Conservation (phyloP, 2,329 filamentous ascomycete genomes). For the Neofusicoccum umdonicola region DNA sequence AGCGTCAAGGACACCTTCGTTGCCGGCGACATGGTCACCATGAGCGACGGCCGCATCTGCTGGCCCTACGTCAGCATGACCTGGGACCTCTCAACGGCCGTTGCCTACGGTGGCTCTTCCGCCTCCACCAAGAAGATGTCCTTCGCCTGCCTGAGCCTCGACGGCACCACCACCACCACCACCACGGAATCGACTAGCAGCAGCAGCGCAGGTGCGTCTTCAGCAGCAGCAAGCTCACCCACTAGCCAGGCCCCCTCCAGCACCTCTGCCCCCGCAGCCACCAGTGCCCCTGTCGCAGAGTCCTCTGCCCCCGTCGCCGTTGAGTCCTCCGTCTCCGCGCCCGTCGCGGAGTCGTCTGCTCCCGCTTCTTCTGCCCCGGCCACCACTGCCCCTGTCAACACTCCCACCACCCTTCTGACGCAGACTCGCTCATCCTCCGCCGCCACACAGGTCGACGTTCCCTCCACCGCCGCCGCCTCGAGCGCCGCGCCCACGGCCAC, state of each 20-base stretch:
- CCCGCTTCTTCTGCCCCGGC: neutral
- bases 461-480: constrained; percentile 10
- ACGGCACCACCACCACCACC: constrained; percentile 20
- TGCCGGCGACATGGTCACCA: constrained; percentile 62
- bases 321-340: constrained; percentile 2
- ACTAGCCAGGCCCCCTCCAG: constrained; percentile 12
- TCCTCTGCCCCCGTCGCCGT: constrained; percentile 5
- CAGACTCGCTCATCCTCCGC: constrained; percentile 16
- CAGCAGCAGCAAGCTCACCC: constrained; percentile 19
- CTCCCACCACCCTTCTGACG: constrained; percentile 14
- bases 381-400: constrained; percentile 4
- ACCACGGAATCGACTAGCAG: constrained; percentile 2
- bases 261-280: neutral
- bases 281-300: neutral
- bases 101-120: constrained; percentile 25
- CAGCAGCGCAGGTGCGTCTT: constrained; percentile 19
- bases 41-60: constrained; percentile 58
- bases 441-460: constrained; percentile 7
- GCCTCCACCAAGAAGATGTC: constrained; percentile 45
- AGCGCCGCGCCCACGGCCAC: constrained; percentile 11
- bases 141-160: constrained; percentile 50
- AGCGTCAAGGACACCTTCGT: constrained; percentile 56
- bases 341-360: too few relatives aligned
- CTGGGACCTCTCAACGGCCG: constrained; percentile 46
- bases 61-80: constrained; percentile 61